Base-by-base conservation (phyloP, 345 rosid genomes). In the Turritis glabra region DNA sequence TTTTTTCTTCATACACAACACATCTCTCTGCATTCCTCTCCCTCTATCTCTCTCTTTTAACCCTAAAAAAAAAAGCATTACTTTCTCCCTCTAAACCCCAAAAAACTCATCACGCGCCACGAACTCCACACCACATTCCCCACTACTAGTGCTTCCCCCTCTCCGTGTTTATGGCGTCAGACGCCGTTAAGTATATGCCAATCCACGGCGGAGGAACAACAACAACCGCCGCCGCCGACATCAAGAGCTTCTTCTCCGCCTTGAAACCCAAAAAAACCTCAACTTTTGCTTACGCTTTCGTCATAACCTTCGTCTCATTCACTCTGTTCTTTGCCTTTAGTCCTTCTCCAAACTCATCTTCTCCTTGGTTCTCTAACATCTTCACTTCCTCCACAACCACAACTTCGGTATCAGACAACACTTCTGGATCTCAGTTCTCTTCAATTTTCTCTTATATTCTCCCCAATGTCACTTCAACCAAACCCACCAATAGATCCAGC, bases 241-340 rank as follows among this genome's bases (percentile, higher is more conserved):
- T 87, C 15, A 83, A 72, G 51, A 80, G 79, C 78, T 73, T 88
- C 22, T 73, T 81, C 77, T 69, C 85, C 10, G 29, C 83, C 40
- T 46, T 86, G 35, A 86, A 80, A 81, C 85, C 89, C 11, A 79
- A 76, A 72, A 82, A 85, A 69, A 79, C 85, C 11, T 79, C 86
- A 17, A 80, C 86, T 68, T 84, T 92, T 35, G 95, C 83, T 10
- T 92, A 90, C 63, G 91, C 82, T 12, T 86, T 88, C 79, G 80
- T 84, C 75, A 79, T 87, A 48, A 84, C 87, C 17, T 91, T 91
- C 61, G 88, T 91, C 40, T 85, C 78, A 25, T 85, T 91, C 77
- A 90, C 97, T 60, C 82, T 83, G 25, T 94, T 89, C 76, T 74
- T 91, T 25, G 93, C 94, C 19, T 87, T 91, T 38, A 83, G 51